Conservation (phyloP, 2,329 filamentous ascomycete genomes). For the Davidsoniella eucalypti region DNA sequence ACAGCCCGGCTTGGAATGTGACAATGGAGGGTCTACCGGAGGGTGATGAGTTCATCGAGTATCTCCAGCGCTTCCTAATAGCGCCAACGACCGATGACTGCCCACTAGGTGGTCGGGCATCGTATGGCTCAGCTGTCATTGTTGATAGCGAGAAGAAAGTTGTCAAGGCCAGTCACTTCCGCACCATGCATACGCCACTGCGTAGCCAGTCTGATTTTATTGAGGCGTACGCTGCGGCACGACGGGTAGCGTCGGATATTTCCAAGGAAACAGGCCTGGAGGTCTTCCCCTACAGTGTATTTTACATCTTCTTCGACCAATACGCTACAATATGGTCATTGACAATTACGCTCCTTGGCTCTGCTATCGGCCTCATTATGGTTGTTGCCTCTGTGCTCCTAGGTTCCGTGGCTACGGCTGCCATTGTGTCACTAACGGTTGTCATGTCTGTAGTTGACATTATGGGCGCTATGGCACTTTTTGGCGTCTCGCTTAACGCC, state of each 20-base stretch:
- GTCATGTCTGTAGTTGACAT: slow-evolving; percentile 90
- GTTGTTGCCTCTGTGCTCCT: slow-evolving; percentile 63
- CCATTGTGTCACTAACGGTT: slow-evolving; percentile 72
- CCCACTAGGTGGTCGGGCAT: slow-evolving; percentile 72
- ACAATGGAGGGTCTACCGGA: slow-evolving; percentile 85
- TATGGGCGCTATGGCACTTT: slow-evolving; percentile 83
- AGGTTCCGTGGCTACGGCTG: slow-evolving; percentile 65
- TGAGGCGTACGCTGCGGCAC: slow-evolving; percentile 70
- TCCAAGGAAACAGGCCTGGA: slow-evolving; percentile 54
- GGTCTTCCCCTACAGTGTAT: slow-evolving; percentile 91
- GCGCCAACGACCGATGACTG: slow-evolving; percentile 71
- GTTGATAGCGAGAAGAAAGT: slow-evolving; percentile 50
- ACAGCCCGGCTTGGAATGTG: slow-evolving; percentile 73
- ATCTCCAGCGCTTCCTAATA: slow-evolving; percentile 66
- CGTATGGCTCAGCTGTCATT: slow-evolving; percentile 73
- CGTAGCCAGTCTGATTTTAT: slow-evolving; percentile 88
- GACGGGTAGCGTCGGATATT: slow-evolving; percentile 69
- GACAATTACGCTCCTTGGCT: slow-evolving; percentile 62
- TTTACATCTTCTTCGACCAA: slow-evolving; percentile 99
- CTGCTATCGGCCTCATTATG: slow-evolving; percentile 74
- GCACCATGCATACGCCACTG: slow-evolving; percentile 74
- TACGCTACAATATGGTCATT: slow-evolving; percentile 73
- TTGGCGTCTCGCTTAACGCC: slow-evolving; percentile 80
- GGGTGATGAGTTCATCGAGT: slow-evolving; percentile 75
- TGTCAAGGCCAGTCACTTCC: slow-evolving; percentile 76